These are phyloP conservation scores for Nitzschia sp. DNA, from an alignment of 108 stramenopile species.

Conservation along the genomic window DNA sequence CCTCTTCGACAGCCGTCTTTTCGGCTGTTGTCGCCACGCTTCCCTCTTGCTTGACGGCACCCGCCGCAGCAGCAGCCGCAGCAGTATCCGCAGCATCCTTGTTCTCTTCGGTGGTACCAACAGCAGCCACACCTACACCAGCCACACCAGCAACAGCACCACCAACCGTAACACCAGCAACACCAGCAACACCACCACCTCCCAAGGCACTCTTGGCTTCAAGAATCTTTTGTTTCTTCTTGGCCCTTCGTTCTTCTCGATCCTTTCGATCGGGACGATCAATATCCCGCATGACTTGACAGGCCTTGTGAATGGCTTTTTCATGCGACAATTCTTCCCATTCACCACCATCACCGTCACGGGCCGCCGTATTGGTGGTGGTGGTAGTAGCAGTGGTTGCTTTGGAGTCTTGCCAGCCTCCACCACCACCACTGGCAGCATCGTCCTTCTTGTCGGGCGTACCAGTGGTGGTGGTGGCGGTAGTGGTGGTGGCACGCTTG, in stretches of 20 bases:
- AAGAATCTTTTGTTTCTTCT: slow-evolving; percentile 23
- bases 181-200: too few relatives aligned
- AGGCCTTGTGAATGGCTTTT: slow-evolving; percentile 67
- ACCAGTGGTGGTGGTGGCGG: too few relatives aligned
- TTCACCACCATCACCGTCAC: slow-evolving; percentile 24
- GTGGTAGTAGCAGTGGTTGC: too few relatives aligned
- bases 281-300: slow-evolving; percentile 76
- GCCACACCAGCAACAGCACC: background rate
- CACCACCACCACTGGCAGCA: background rate
- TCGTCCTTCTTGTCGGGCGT: background rate
- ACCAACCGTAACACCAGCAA: background rate
- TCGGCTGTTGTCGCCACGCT: slow-evolving; percentile 9
- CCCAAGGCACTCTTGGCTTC: background rate
- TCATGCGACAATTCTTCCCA: slow-evolving; percentile 71
- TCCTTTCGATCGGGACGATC: slow-evolving; percentile 54
- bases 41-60: background rate
- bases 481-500: slow-evolving; percentile 19
- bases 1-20: slow-evolving; percentile 22
- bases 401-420: background rate
- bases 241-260: slow-evolving; percentile 32
- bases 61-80: background rate
- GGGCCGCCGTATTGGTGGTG: too few relatives aligned
- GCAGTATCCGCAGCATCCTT: background rate
- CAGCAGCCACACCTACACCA: background rate
- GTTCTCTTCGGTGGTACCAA: background rate